Evolutionary conservation across 2,329 filamentous ascomycete species (phyloP).

Genomic region (Verticillium tricorpus): DNA sequence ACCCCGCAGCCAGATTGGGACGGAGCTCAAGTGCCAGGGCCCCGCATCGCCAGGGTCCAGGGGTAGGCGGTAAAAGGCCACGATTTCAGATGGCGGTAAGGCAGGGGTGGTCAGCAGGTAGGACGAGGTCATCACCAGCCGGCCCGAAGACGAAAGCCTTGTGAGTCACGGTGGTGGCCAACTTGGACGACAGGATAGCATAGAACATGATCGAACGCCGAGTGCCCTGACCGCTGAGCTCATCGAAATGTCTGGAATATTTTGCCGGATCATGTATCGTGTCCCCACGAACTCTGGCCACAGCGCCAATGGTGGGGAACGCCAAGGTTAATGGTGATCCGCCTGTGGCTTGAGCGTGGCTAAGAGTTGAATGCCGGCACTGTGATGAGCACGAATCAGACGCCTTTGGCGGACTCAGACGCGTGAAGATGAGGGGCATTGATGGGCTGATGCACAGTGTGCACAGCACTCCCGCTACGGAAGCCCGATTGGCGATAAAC

Average conservation of each 20-base stretch:
- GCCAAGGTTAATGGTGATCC: neutral
- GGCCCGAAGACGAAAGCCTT: neutral
- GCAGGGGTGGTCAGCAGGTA: neutral
- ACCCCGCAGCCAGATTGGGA: neutral
- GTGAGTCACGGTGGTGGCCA: constrained; percentile 1
- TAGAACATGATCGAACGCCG: neutral
- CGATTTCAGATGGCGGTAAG: neutral
- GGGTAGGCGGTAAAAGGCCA: neutral
- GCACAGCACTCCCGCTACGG: neutral
- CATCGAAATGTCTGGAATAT: neutral
- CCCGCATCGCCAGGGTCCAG: neutral
- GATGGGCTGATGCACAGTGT: neutral
- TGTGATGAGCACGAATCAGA: neutral
- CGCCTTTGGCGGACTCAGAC: no score
- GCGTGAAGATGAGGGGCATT: neutral
- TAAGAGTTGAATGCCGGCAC: neutral
- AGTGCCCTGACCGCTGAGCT: neutral
- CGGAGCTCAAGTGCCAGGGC: neutral
- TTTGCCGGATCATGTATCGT: neutral
- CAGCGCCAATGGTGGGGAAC: neutral
- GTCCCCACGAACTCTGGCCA: neutral
- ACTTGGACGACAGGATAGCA: neutral
- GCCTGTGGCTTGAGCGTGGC: neutral
- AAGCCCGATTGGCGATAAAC: neutral
- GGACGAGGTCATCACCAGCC: neutral